Conservation (phyloP, 2,329 filamentous ascomycete genomes). For the Trichoderma simmonsii region DNA sequence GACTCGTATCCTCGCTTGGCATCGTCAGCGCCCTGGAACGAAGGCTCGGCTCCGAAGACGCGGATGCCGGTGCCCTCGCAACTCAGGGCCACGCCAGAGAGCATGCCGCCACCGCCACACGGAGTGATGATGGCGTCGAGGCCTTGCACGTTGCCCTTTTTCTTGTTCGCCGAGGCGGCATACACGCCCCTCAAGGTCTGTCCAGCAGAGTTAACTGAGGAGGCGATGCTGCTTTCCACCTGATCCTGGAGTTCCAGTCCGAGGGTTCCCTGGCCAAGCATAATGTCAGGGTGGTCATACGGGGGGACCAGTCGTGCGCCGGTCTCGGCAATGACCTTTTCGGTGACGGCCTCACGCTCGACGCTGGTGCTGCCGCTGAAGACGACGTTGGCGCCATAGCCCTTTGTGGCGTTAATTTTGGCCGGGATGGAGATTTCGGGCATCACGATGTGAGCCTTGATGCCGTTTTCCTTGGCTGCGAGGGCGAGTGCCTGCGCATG, state of each 20-base stretch:
- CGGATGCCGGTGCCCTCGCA: slow-evolving; percentile 66
- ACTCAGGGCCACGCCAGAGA: slow-evolving; percentile 77
- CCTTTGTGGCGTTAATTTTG: slow-evolving; percentile 79
- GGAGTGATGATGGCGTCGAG: slow-evolving; percentile 76
- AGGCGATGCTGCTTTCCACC: slow-evolving; percentile 52
- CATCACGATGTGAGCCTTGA: slow-evolving; percentile 90
- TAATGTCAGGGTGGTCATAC: slow-evolving; percentile 88
- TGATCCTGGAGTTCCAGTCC: slow-evolving; percentile 80
- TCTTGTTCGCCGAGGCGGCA: slow-evolving; percentile 18
- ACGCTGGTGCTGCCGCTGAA: slow-evolving; percentile 78
- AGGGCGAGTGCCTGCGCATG: slow-evolving; percentile 91
- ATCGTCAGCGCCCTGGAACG: slow-evolving; percentile 81
- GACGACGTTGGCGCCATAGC: slow-evolving; percentile 73
- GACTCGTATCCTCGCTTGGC: slow-evolving; percentile 65
- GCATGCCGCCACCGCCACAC: slow-evolving; percentile 83
- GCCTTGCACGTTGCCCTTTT: slow-evolving; percentile 17
- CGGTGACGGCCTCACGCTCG: slow-evolving; percentile 77
- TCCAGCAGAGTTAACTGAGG: slow-evolving; percentile 17
- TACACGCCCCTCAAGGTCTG: not conserved
- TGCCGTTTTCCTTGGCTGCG: slow-evolving; percentile 68
- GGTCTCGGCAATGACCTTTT: slow-evolving; percentile 65
- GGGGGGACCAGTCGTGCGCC: slow-evolving; percentile 80
- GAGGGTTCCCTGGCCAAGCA: slow-evolving; percentile 89
- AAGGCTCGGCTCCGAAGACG: slow-evolving; percentile 87
- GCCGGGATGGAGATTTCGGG: slow-evolving; percentile 77